Evolutionary conservation across 2,329 filamentous ascomycete genomes (phyloP).

Genomic region (Penicillium sp.): DNA sequence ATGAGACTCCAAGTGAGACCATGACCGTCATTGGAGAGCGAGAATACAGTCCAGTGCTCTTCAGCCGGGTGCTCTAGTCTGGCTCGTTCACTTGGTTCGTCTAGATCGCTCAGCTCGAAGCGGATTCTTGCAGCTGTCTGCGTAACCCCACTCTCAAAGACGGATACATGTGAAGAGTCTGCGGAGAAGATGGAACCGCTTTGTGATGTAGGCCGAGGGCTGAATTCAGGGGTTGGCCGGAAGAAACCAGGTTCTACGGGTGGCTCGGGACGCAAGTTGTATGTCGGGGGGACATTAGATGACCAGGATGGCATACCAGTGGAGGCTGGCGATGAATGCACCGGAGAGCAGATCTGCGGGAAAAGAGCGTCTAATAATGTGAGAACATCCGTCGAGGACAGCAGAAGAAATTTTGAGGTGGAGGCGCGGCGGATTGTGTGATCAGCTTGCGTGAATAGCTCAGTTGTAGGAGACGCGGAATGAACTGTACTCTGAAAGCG

Average conservation of each 20-base stretch:
- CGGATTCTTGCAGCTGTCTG: conserved; percentile 46
- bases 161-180: conserved; percentile 36
- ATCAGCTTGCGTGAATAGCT: conserved; percentile 41
- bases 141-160: conserved; percentile 31
- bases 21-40: conserved; percentile 74
- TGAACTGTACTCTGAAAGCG: conserved; percentile 28
- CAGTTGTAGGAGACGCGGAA: conserved; percentile 5
- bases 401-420: conserved; percentile 68
- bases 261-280: conserved; percentile 28
- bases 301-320: conserved; percentile 32
- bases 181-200: conserved; percentile 36
- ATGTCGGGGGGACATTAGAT: conserved; percentile 21
- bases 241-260: conserved; percentile 39
- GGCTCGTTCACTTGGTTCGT: conserved; percentile 52
- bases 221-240: conserved; percentile 35
- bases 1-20: conserved; percentile 67
- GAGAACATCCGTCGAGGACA: conserved; percentile 77
- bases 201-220: conserved; percentile 30
- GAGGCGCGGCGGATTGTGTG: conserved; percentile 50
- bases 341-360: conserved; percentile 51
- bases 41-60: conserved; percentile 81
- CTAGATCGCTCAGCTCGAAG: conserved; percentile 45
- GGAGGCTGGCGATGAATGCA: conserved; percentile 35
- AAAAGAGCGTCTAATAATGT: conserved; percentile 83
- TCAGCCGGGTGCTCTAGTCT: conserved; percentile 74